Evolutionary conservation across 1,284 basidiomycete species (phyloP).

Genomic region (Cutaneotrichosporon daszewskae): DNA sequence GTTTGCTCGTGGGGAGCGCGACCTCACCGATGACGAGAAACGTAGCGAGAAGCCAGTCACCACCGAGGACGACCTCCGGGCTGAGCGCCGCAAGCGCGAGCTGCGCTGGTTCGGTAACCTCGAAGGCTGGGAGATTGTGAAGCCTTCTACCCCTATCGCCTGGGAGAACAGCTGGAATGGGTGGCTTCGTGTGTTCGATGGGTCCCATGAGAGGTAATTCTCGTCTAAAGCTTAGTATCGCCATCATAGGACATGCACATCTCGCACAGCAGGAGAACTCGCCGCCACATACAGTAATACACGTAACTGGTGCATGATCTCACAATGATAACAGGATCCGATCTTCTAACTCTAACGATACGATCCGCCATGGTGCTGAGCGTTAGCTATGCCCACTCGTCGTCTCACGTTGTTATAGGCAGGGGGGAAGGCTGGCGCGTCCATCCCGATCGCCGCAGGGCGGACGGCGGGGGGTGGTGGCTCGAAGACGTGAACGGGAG

Average conservation of each 20-base stretch:
- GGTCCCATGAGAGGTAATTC: background rate
- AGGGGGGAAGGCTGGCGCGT: constrained; percentile 3
- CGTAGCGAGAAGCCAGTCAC: constrained; percentile 63
- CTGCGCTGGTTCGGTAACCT: constrained; percentile 70
- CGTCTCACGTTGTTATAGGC: too few relatives aligned
- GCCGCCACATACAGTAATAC: too few relatives aligned
- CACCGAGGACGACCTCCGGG: constrained; percentile 77
- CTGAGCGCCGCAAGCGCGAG: constrained; percentile 80
- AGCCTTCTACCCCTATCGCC: constrained; percentile 57
- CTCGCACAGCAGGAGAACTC: too few relatives aligned
- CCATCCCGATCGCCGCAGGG: constrained; percentile 8
- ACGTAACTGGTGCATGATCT: too few relatives aligned
- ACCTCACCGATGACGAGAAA: constrained; percentile 76
- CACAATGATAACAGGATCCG: too few relatives aligned
- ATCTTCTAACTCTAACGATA: too few relatives aligned
- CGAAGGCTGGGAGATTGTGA: constrained; percentile 70
- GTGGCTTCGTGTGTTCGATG: constrained; percentile 60
- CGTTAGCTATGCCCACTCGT: too few relatives aligned
- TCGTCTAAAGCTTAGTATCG: background rate
- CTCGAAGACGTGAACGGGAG: background rate
- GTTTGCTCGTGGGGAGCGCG: constrained; percentile 68
- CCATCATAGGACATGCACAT: background rate
- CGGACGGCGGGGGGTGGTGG: constrained; percentile 1
- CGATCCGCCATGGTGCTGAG: too few relatives aligned
- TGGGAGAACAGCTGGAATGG: constrained; percentile 73